Base-by-base conservation (phyloP, 768 basidiomycete species). In the Psilocybe subaeruginosa region DNA sequence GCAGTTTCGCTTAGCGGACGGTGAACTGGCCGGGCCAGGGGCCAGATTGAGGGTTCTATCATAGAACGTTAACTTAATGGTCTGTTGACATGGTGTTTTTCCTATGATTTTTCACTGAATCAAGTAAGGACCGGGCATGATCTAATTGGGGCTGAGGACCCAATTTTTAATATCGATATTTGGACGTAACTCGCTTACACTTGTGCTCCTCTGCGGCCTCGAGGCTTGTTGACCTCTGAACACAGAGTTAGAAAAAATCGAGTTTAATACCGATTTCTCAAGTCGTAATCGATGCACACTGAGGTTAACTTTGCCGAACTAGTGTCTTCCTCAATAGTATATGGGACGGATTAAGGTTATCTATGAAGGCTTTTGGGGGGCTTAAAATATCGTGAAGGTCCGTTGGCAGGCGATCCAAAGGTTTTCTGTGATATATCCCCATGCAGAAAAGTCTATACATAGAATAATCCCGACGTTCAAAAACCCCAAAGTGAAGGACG, bases 341-440 rank as follows among this genome's bases (percentile, higher is more conserved):
- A 19, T 43, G 14, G 41, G 14, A 43, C 5, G 19, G 9, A 23
- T 12, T 49, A 30, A 6, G 9, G 6, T 49, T 14, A 49, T 49
- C 6, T n/a, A 23, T 49, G 47, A n/a, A 23, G 9, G 8, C 16
- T 29, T 8, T 23, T 23, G 23, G 23, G 2, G 16, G 30, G 30
- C 50, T 51, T 51, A 51, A 51, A 35, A 31, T 53, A 33, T 35
- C 14, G 41, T 41, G 47, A 57, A 48, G 56, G 46, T 4, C 46
- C 56, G 56, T 57, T 57, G 56, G 46, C 56, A 57, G 46, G 46
- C 46, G n/a, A 16, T 12, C n/a, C 46, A 48, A n/a, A 48, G 8
- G 23, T 33, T 27, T 46, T 4, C 31, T 6, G 45, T 30, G 30
- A 43, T 57, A 43, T 57, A 57, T 57, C 56, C 17, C 56, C 56